A percentile compares a stretch with the other conserved stretches of the same genome.
Evolutionary conservation across 2,329 filamentous ascomycete genomes (phyloP).

Genomic region (Pestalotiopsis sp.): DNA sequence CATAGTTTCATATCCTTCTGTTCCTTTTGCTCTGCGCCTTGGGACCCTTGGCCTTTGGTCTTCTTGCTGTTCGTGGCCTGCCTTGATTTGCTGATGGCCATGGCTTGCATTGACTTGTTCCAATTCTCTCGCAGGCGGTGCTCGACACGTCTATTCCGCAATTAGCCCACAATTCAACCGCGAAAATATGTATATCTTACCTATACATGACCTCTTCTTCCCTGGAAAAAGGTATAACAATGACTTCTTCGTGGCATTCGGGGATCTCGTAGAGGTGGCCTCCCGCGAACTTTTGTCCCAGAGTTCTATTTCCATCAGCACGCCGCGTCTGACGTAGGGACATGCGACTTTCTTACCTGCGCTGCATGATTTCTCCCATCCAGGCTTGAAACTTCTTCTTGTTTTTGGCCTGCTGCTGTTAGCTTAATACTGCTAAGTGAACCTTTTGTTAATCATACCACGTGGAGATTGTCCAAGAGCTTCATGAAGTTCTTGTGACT

Average conservation of each 20-base stretch:
- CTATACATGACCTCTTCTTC: conserved; percentile 9
- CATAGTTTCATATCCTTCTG: background rate
- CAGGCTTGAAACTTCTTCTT: background rate
- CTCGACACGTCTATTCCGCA: background rate
- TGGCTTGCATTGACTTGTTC: background rate
- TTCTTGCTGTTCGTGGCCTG: background rate
- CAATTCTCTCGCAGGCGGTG: background rate
- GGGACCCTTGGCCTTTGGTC: background rate
- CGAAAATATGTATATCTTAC: background rate
- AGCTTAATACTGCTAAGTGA: background rate
- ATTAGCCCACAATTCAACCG: background rate
- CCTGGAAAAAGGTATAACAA: background rate
- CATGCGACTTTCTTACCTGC: background rate
- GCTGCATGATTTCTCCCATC: background rate
- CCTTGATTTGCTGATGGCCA: background rate
- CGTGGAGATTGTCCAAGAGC: background rate
- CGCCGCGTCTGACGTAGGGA: background rate
- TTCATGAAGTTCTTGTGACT: background rate
- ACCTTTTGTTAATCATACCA: background rate
- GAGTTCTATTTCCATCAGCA: background rate
- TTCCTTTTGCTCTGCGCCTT: background rate
- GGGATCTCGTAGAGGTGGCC: background rate
- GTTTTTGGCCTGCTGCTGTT: background rate
- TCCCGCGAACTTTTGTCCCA: background rate
- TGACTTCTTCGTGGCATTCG: background rate